These are phyloP conservation scores for Pseudogymnoascus sp. DNA, from an alignment of 2,329 filamentous ascomycete genomes.

Conservation along the genomic window DNA sequence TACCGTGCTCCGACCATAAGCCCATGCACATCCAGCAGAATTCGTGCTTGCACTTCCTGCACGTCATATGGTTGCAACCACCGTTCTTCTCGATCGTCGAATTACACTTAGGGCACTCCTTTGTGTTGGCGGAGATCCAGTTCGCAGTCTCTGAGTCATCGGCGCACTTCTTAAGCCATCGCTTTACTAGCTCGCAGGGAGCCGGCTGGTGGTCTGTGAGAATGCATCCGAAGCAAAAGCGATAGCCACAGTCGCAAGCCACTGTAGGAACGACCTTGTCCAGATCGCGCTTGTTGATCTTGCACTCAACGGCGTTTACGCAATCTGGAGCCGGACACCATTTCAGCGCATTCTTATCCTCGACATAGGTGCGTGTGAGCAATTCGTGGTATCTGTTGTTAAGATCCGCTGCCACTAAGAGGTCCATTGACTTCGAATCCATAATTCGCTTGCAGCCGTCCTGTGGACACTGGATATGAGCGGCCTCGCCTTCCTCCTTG, in stretches of 20 bases:
- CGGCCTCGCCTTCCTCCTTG: conserved; percentile 87
- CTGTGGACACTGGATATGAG: conserved; percentile 85
- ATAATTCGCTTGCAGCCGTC: conserved; percentile 84
- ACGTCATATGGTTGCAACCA: conserved; percentile 97
- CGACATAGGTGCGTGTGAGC: conserved; percentile 88
- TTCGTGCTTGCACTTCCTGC: conserved; percentile 88
- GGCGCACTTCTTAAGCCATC: conserved; percentile 96
- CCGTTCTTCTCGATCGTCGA: conserved; percentile 99
- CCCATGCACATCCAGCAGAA: conserved; percentile 99
- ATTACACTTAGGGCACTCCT: conserved; percentile 91
- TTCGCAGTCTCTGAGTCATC: conserved; percentile 98
- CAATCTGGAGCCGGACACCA: conserved; percentile 99
- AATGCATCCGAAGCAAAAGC: conserved; percentile 93
- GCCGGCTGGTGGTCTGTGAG: conserved; percentile 87
- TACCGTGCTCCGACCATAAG: conserved; percentile 95
- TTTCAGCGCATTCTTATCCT: conserved; percentile 90
- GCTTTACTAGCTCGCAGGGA: conserved; percentile 83
- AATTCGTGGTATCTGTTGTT: conserved; percentile 67
- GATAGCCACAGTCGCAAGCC: conserved; percentile 71
- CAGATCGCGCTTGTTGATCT: conserved; percentile 79
- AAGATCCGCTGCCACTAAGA: conserved; percentile 57
- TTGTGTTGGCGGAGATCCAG: conserved; percentile 98
- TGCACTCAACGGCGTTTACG: conserved; percentile 82
- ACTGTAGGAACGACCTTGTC: conserved; percentile 83
- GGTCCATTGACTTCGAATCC: conserved; percentile 76